Evolutionary conservation across 352 stramenopile species (phyloP), one percentile per base, ranked within the genome.

Genomic region (Aphanomyces stellatus): DNA sequence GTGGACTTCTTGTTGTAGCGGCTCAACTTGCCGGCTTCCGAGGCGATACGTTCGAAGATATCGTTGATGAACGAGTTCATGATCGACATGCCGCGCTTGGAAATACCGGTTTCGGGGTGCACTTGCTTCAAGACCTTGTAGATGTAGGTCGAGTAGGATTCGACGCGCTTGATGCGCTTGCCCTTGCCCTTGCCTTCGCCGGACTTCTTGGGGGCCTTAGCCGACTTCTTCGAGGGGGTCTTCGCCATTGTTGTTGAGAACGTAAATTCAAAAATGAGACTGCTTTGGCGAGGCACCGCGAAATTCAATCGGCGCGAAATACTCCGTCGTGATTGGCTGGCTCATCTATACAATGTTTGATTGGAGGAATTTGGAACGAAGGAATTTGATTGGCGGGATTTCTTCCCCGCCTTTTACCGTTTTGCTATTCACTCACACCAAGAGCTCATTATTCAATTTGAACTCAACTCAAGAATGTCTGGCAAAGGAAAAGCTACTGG

Each of bases 41-140:
- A 92, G 30, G 96, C 95, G 61, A 99, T 97, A 65, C 95, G 90
- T 79, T 99, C 96, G 78, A 99, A 99, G 69, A 98, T 98, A 76
- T 99, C 95, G 81, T 98, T 98, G 78, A 99, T 98, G 81, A 99
- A 99, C 69, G 95, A 99, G 88, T 98, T 98, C 93, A 98, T 98
- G 85, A 99, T 98, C 60, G 91, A 98, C 95, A 99, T 98, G 56
- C 90, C 95, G 70, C 94, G 94, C 88, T 97, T 97, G 79, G 84
- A 97, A 76, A 99, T 99, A 76, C 96, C 96, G 70, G 91, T 98
- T 70, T 98, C 93, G 7, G 95, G 93, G 82, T 98, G 94, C 72
- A 99, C 94, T 78, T 98, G 96, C 56, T 90, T 92, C 64, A 96
- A 70, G 56, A 96, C 88, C 81, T 96, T 96, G 87, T 96, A 96